phyloP scores from a whole-genome alignment of 176 grass and related monocot species.

The Avena sativa region DNA sequence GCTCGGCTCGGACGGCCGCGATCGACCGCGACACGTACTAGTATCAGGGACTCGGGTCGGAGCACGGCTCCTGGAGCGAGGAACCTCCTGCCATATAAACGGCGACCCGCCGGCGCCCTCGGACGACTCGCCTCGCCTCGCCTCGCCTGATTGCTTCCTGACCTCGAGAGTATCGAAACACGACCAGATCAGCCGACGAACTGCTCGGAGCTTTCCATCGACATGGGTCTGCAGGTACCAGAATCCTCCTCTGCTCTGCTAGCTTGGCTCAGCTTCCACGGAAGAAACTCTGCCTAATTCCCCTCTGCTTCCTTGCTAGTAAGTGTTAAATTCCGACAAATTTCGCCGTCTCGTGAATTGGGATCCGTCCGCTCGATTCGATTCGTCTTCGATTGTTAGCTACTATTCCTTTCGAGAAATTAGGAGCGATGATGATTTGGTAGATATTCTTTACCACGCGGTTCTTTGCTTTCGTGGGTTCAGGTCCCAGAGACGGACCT shows the following conservation, averaged over 20 bases:
- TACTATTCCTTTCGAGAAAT: neutral
- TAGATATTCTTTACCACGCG: neutral
- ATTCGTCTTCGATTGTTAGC: no score
- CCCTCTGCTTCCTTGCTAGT: no score
- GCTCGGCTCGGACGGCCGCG: neutral
- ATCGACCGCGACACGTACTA: neutral
- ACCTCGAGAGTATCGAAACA: conserved; percentile 7
- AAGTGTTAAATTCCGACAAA: no score
- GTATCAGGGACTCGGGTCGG: neutral
- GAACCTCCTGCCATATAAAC: neutral
- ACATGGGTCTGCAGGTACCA: neutral
- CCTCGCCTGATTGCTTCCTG: neutral
- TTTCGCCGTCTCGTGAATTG: no score
- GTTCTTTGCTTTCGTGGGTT: neutral
- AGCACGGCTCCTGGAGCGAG: neutral
- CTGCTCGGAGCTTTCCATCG: neutral
- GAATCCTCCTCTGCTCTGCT: neutral
- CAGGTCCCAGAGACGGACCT: neutral
- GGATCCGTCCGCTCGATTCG: no score
- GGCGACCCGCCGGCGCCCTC: neutral
- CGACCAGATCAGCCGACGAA: neutral
- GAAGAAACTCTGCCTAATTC: no score
- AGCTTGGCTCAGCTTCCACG: no score
- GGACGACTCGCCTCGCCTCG: neutral
- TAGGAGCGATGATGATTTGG: neutral